These are phyloP conservation scores for Hymenoscyphus albidus DNA, from an alignment of 2,329 filamentous ascomycete genomes.

Conservation along the genomic window DNA sequence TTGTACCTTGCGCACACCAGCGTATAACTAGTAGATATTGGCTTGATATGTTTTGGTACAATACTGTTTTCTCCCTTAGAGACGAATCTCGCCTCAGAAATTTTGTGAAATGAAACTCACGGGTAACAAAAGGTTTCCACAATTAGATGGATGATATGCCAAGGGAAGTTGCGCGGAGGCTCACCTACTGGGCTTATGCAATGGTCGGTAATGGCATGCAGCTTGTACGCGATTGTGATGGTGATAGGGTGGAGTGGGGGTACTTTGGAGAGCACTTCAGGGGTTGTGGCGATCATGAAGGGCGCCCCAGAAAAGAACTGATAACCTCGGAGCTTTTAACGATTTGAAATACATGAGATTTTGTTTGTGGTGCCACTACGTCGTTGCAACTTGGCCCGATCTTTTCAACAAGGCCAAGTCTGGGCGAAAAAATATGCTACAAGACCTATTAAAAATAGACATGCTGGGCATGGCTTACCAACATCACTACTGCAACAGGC, in stretches of 20 bases:
- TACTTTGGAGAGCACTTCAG: neutral
- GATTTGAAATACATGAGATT: neutral
- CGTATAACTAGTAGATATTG: too few relatives aligned
- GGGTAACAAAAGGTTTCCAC: neutral
- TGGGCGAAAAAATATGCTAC: neutral
- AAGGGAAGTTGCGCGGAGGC: neutral
- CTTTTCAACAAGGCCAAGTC: neutral
- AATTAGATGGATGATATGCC: neutral
- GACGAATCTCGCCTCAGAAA: neutral
- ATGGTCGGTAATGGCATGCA: constrained; percentile 1
- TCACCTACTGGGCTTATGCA: neutral
- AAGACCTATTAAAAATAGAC: neutral
- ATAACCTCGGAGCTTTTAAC: neutral
- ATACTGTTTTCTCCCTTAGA: too few relatives aligned
- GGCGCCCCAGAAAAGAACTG: neutral
- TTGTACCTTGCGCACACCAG: too few relatives aligned
- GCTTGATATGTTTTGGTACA: too few relatives aligned
- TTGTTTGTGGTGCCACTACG: neutral
- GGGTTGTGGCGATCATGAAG: neutral
- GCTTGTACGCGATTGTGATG: neutral
- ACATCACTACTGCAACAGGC: neutral
- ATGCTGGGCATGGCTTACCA: neutral
- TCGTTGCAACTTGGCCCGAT: neutral
- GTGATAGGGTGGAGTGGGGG: neutral
- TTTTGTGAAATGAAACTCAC: neutral